Evolutionary conservation across 2,329 filamentous ascomycete species (phyloP).

Genomic region (Paecilomyces fulvus): DNA sequence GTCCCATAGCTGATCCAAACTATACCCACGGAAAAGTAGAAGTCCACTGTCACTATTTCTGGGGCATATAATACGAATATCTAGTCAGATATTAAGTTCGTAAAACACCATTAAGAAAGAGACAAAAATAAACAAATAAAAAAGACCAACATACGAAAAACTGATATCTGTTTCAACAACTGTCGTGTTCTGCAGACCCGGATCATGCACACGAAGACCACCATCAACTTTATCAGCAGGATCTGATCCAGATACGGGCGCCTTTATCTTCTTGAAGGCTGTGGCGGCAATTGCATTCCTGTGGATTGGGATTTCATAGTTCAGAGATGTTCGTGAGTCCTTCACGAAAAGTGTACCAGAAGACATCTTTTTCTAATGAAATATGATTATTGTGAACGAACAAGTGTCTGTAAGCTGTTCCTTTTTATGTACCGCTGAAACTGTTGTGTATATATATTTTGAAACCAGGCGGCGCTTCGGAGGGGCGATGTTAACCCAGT

Average conservation of each 20-base stretch:
- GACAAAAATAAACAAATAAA: background rate
- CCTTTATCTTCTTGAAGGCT: constrained; percentile 21
- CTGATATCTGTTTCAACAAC: constrained; percentile 22
- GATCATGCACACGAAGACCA: constrained; percentile 26
- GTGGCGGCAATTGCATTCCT: constrained; percentile 19
- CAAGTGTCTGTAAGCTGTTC: too few relatives aligned
- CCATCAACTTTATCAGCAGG: constrained; percentile 14
- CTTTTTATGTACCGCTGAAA: too few relatives aligned
- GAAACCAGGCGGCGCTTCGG: too few relatives aligned
- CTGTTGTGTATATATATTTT: too few relatives aligned
- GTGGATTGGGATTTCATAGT: constrained; percentile 21
- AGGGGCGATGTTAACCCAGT: too few relatives aligned
- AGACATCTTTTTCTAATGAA: constrained; percentile 8
- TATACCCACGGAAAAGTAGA: constrained; percentile 22
- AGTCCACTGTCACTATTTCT: constrained; percentile 21
- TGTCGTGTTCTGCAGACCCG: constrained; percentile 26
- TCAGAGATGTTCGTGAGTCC: constrained; percentile 19
- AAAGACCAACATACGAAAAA: constrained; percentile 17
- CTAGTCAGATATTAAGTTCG: background rate
- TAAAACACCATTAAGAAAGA: background rate
- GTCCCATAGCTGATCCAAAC: constrained; percentile 21
- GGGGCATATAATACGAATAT: background rate
- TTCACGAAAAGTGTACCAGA: constrained; percentile 12
- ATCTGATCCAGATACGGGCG: constrained; percentile 6
- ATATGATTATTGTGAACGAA: background rate